These are phyloP conservation scores for Pseudogymnoascus sp. DNA, from an alignment of 2,329 filamentous ascomycete species.

Conservation along the genomic window DNA sequence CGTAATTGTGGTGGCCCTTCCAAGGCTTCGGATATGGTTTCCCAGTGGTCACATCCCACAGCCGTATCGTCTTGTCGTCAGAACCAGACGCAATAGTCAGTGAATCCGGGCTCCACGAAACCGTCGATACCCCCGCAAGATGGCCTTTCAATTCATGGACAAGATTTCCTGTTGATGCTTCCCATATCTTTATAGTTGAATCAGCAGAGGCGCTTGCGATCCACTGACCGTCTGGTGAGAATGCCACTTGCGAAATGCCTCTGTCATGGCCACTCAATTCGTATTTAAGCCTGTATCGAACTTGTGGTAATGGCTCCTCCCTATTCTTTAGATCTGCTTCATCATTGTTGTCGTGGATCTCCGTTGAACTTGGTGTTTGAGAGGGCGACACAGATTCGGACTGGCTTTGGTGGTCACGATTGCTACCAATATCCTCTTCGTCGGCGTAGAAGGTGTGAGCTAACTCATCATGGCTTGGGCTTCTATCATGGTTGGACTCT, in stretches of 20 bases:
- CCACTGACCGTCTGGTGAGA: slow-evolving; percentile 83
- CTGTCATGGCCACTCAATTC: slow-evolving; percentile 69
- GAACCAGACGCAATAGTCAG: slow-evolving; percentile 81
- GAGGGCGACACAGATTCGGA: slow-evolving; percentile 16
- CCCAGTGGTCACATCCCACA: slow-evolving; percentile 72
- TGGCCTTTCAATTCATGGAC: slow-evolving; percentile 89
- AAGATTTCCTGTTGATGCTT: slow-evolving; percentile 66
- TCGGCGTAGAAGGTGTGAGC: slow-evolving; percentile 21
- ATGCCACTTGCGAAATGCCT: slow-evolving; percentile 75
- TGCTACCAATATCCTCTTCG: not conserved
- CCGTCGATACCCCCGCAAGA: slow-evolving; percentile 81
- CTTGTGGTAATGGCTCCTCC: slow-evolving; percentile 10
- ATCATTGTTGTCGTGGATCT: not conserved
- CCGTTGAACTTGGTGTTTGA: slow-evolving; percentile 11
- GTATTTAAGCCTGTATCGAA: slow-evolving; percentile 48
- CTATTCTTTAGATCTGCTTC: not conserved
- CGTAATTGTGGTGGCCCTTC: slow-evolving; percentile 89
- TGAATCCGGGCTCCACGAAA: slow-evolving; percentile 91
- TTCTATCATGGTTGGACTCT: not conserved
- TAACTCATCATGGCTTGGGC: slow-evolving; percentile 21
- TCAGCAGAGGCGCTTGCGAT: slow-evolving; percentile 89
- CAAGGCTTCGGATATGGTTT: slow-evolving; percentile 49
- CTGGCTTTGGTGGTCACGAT: not conserved
- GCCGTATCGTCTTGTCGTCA: slow-evolving; percentile 89
- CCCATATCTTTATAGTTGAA: slow-evolving; percentile 86